A percentile compares a stretch with the other conserved stretches of the same genome.
Evolutionary conservation across 2,329 filamentous ascomycete genomes (phyloP).

Genomic region (Phialemonium atrogriseum): DNA sequence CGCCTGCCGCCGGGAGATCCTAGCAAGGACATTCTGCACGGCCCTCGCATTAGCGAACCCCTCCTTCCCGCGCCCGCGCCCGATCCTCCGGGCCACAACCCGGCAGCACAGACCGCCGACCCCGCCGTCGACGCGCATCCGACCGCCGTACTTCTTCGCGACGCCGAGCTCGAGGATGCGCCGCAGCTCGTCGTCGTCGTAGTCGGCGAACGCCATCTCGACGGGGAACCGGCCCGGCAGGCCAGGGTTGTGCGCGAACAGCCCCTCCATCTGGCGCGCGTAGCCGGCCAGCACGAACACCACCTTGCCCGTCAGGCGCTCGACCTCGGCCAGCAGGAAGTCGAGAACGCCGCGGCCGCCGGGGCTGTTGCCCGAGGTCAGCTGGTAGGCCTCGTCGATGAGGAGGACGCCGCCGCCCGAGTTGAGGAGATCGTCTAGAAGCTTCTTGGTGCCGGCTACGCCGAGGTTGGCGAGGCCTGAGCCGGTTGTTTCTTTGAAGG

Average conservation of each 20-base stretch:
- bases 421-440: constrained; percentile 48
- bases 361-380: constrained; percentile 48
- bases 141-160: constrained; percentile 39
- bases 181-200: constrained; percentile 55
- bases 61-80: constrained; percentile 50
- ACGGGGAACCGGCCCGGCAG: constrained; percentile 61
- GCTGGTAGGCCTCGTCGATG: constrained; percentile 73
- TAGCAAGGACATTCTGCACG: constrained; percentile 52
- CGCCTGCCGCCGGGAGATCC: constrained; percentile 50
- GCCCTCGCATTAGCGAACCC: constrained; percentile 69
- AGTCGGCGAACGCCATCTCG: constrained; percentile 60
- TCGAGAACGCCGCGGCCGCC: constrained; percentile 59
- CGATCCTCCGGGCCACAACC: constrained; percentile 54
- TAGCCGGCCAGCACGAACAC: constrained; percentile 70
- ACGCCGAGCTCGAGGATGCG: constrained; percentile 51
- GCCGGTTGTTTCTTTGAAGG: constrained; percentile 61
- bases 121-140: constrained; percentile 54
- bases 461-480: constrained; percentile 57
- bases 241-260: constrained; percentile 68
- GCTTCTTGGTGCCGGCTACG: constrained; percentile 45
- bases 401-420: constrained; percentile 62
- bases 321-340: constrained; percentile 62
- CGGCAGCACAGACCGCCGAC: constrained; percentile 52
- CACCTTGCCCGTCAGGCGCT: constrained; percentile 61
- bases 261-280: constrained; percentile 64